phyloP scores from a whole-genome alignment of 2,329 filamentous ascomycete genomes.

The Cladosporium sp. region DNA sequence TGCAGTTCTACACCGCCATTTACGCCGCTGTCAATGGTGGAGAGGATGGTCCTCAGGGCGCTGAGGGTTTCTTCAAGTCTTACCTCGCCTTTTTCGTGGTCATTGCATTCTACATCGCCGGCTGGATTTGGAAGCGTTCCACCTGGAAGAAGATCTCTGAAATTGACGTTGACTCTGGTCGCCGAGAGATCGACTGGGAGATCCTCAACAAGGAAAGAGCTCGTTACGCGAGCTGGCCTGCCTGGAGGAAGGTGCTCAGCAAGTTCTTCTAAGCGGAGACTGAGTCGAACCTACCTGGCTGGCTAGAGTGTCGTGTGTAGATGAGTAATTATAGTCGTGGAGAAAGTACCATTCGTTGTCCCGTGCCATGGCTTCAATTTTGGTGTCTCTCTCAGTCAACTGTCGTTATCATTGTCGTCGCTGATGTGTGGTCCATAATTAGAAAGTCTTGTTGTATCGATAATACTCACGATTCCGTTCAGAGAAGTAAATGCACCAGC shows the following conservation, averaged over 20 bases:
- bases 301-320: neutral
- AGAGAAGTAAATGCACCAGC: neutral
- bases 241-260: slow-evolving; percentile 45
- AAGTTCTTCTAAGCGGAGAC: slow-evolving; percentile 27
- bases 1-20: slow-evolving; percentile 40
- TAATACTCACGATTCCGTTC: neutral
- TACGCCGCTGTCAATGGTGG: slow-evolving; percentile 23
- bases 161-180: slow-evolving; percentile 68
- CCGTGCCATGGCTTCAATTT: neutral
- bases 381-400: neutral
- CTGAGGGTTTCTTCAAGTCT: slow-evolving; percentile 31
- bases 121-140: slow-evolving; percentile 48
- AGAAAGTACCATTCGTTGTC: neutral
- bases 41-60: neutral
- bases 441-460: neutral
- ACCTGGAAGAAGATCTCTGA: slow-evolving; percentile 59
- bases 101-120: slow-evolving; percentile 31
- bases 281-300: neutral
- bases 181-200: slow-evolving; percentile 66
- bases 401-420: neutral
- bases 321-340: neutral
- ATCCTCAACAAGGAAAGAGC: slow-evolving; percentile 58
- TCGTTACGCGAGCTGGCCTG: slow-evolving; percentile 52
- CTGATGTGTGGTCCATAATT: neutral
- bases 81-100: slow-evolving; percentile 34